phyloP scores from a whole-genome alignment of 495 filamentous ascomycete genomes.

The Talaromyces nanjingensis region DNA sequence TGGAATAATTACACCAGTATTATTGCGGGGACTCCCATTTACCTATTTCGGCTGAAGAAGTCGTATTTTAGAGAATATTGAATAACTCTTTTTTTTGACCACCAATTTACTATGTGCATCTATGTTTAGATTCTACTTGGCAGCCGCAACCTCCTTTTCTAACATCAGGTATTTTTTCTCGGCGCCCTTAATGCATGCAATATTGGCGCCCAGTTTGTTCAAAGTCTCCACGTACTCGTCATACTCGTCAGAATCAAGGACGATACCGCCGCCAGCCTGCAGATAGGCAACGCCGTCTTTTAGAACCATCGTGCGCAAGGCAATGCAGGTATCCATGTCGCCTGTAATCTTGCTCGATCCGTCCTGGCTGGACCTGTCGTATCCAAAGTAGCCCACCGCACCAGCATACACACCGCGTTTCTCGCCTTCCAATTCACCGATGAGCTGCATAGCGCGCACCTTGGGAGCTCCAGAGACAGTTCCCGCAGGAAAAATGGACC shows the following conservation, averaged over 20 bases:
- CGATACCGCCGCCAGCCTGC: slow-evolving; percentile 97
- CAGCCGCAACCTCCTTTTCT: slow-evolving; percentile 22
- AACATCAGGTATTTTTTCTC: slow-evolving; percentile 64
- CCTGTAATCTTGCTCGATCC: slow-evolving; percentile 51
- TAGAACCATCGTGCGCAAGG: slow-evolving; percentile 87
- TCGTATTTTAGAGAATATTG: neutral
- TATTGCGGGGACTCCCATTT: neutral
- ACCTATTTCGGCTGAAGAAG: neutral
- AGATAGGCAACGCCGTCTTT: slow-evolving; percentile 90
- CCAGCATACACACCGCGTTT: slow-evolving; percentile 96
- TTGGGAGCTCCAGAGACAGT: slow-evolving; percentile 94
- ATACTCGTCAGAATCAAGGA: slow-evolving; percentile 91
- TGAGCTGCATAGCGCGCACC: slow-evolving; percentile 93
- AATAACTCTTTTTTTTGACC: neutral
- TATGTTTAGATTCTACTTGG: neutral
- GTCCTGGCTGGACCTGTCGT: slow-evolving; percentile 31
- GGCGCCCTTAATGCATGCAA: slow-evolving; percentile 76
- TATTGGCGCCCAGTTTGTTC: slow-evolving; percentile 91
- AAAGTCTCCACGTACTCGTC: slow-evolving; percentile 97
- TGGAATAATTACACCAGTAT: neutral
- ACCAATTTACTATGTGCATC: neutral
- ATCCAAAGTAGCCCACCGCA: slow-evolving; percentile 75
- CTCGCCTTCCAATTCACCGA: slow-evolving; percentile 87
- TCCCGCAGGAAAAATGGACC: slow-evolving; percentile 92
- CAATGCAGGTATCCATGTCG: slow-evolving; percentile 98